Conservation (phyloP, 805 yeast genomes). For the Lachancea fermentati region DNA sequence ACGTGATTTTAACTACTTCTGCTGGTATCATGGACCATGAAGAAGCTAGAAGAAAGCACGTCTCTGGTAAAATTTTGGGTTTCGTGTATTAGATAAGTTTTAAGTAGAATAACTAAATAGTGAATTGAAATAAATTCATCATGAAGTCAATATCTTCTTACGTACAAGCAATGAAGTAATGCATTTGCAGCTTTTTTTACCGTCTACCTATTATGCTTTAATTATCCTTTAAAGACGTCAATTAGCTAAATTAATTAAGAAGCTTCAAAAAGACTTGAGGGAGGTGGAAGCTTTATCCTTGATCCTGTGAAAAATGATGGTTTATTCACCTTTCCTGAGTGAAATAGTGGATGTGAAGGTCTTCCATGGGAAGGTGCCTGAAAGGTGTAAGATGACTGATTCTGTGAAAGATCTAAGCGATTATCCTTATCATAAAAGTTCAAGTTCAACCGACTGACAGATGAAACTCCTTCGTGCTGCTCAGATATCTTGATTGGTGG, state of each 20-base stretch:
- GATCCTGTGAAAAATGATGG: not conserved
- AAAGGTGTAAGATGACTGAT: not conserved
- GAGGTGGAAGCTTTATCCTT: not conserved
- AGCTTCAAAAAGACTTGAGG: not conserved
- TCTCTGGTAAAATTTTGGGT: constrained; percentile 96
- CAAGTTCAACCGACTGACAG: not conserved
- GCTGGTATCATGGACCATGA: constrained; percentile 99
- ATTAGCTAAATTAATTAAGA: no score
- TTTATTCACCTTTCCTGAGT: not conserved
- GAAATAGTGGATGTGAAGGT: not conserved
- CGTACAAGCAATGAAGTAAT: no score
- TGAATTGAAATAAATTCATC: no score
- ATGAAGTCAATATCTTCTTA: no score
- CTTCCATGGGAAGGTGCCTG: not conserved
- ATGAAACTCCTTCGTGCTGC: not conserved
- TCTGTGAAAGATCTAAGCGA: not conserved
- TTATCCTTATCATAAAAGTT: not conserved
- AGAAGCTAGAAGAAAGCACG: constrained; percentile 99
- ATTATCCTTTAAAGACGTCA: not conserved
- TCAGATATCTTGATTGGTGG: not conserved
- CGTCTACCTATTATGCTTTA: no score
- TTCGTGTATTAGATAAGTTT: constrained; percentile 51
- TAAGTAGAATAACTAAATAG: not conserved
- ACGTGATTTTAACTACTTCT: constrained; percentile 94
- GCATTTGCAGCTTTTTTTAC: no score